Conservation (phyloP, 345 rosid genomes). For the Turritis glabra region DNA sequence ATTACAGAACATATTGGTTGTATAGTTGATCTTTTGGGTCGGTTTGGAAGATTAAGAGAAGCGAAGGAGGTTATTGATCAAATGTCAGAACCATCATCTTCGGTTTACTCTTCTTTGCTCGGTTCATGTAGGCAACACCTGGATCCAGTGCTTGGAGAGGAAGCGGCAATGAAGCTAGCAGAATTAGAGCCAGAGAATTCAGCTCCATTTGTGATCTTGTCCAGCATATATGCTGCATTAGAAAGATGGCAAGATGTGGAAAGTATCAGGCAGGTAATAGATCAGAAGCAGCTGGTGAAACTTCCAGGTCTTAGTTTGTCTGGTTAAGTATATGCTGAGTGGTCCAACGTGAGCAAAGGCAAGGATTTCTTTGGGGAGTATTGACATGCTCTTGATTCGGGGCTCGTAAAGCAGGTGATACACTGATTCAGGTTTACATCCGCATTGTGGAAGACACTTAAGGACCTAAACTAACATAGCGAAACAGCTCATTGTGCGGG, state of each 20-base stretch:
- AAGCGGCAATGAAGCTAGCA: conserved; percentile 50
- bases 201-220: conserved; percentile 56
- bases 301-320: conserved; percentile 50
- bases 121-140: conserved; percentile 56
- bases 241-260: conserved; percentile 61
- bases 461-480: conserved; percentile 4
- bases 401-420: neutral
- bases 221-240: conserved; percentile 57
- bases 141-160: conserved; percentile 53
- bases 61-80: conserved; percentile 49
- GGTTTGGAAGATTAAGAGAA: conserved; percentile 57
- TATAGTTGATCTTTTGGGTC: conserved; percentile 59
- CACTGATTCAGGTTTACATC: neutral
- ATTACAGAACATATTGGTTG: conserved; percentile 56
- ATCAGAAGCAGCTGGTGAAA: conserved; percentile 50
- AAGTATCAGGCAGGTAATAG: conserved; percentile 49
- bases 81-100: conserved; percentile 49
- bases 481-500: conserved; percentile 5
- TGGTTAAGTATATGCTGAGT: conserved; percentile 28
- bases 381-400: neutral
- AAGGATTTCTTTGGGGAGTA: neutral
- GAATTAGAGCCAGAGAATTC: conserved; percentile 58
- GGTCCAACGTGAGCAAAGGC: neutral
- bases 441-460: conserved; percentile 13
- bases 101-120: conserved; percentile 58